Percentiles rank a stretch among this genome's conserved stretches.
phyloP scores from a whole-genome alignment of 2,329 filamentous ascomycete species.

The Paecilomyces dactylethromorphus region DNA sequence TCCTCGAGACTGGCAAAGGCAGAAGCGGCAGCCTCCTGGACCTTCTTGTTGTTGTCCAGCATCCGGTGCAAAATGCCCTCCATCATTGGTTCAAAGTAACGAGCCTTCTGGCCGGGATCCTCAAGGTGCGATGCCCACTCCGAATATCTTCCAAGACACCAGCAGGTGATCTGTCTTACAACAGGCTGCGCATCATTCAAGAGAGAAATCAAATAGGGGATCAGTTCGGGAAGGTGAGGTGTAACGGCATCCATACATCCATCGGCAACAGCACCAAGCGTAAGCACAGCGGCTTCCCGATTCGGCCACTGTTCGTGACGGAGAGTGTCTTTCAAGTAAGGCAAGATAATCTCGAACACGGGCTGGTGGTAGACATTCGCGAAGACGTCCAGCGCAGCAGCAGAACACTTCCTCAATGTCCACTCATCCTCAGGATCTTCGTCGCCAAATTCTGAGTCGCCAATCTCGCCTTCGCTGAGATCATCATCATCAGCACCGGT shows the following conservation, averaged over 20 bases:
- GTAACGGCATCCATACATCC: conserved; percentile 86
- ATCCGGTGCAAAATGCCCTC: conserved; percentile 90
- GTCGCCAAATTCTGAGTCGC: conserved; percentile 62
- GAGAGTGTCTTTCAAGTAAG: conserved; percentile 85
- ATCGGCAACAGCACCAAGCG: conserved; percentile 88
- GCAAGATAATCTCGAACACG: conserved; percentile 86
- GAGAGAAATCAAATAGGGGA: conserved; percentile 82
- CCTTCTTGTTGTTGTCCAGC: conserved; percentile 95
- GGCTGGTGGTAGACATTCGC: conserved; percentile 80
- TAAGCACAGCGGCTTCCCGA: conserved; percentile 88
- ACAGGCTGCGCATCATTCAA: conserved; percentile 81
- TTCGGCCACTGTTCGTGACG: conserved; percentile 85
- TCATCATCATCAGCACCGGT: conserved; percentile 59
- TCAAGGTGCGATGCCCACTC: conserved; percentile 77
- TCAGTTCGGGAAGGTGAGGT: conserved; percentile 82
- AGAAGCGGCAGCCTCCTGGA: conserved; percentile 92
- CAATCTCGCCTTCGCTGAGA: conserved; percentile 79
- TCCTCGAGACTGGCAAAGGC: conserved; percentile 96
- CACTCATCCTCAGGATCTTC: conserved; percentile 82
- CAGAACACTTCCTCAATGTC: conserved; percentile 95
- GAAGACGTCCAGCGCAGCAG: conserved; percentile 89
- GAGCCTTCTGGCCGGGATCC: conserved; percentile 59
- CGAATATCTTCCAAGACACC: conserved; percentile 92
- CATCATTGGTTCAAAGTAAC: conserved; percentile 94
- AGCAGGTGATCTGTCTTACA: conserved; percentile 94